Evolutionary conservation across 331 rosid genomes (phyloP), one percentile per base, ranked within the genome.

Genomic region (Acacia concinna): DNA sequence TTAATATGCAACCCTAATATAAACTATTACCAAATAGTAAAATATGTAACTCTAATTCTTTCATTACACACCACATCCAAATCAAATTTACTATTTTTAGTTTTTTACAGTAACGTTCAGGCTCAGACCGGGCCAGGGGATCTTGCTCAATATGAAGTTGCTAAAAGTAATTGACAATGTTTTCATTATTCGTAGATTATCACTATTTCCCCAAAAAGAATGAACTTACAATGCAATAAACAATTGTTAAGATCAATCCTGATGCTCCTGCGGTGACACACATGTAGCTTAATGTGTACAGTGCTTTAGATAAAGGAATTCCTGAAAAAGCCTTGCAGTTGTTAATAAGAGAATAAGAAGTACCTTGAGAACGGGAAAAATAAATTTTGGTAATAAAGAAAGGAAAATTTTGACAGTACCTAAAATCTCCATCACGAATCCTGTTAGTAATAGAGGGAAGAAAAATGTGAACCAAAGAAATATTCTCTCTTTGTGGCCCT

Each of bases 261-360:
- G 96, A 92, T 41, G 91, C 91, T 67, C 97, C 97, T 27, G 91
- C 88, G 0, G 97, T 90, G 80, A 90, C 60, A 85, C 85, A 92
- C 84, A 84, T 87, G 84, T 88, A 92, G 87, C 97, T 92, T 87
- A 90, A 74, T 40, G 97, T 88, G 87, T 90, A 90, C 57, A 92
- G 83, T 9, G 96, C 91, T 83, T 92, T 92, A 78, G 90, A 90
- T 73, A 89, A 81, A 79, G 93, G 93, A 83, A 88, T 86, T 79
- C 97, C 97, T 92, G 88, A 70, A 75, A 62, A 86, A 74, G 74
- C 34, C 64, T 18, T 6, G n/a, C 62, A 68, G 76, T 40, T 67
- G 78, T 88, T 68, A 80, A 80, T 69, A 69, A 64, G 77, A 79
- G 68, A 74, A 81, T 30, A 65, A 8, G 69, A 72, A 28, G 49